Percentiles rank a stretch among this genome's conserved stretches.
phyloP scores from a whole-genome alignment of 306 rosid genomes.

The Medicago lupulina region DNA sequence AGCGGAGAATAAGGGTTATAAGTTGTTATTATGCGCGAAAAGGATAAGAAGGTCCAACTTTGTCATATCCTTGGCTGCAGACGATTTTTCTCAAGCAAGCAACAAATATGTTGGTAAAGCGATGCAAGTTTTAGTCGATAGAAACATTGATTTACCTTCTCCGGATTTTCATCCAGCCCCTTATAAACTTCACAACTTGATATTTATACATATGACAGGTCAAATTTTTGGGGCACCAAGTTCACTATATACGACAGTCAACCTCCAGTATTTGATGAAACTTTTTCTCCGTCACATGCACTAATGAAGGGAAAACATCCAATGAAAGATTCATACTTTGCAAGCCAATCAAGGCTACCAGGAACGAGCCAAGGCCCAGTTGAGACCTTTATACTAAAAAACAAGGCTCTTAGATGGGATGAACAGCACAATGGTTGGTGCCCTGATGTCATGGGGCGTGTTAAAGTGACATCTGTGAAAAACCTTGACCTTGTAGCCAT shows the following conservation, averaged over 20 bases:
- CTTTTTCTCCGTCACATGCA: conserved; percentile 39
- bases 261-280: conserved; percentile 39
- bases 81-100: conserved; percentile 69
- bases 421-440: conserved; percentile 80
- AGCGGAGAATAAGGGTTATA: conserved; percentile 61
- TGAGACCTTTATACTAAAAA: conserved; percentile 60
- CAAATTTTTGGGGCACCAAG: conserved; percentile 72
- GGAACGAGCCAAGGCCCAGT: conserved; percentile 35
- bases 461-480: conserved; percentile 65
- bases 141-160: neutral
- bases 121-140: conserved; percentile 55
- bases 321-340: conserved; percentile 30
- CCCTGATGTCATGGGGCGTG: conserved; percentile 72
- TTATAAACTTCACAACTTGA: conserved; percentile 11
- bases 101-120: conserved; percentile 69
- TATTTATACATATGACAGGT: conserved; percentile 51
- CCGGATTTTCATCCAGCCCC: neutral
- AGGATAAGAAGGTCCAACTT: conserved; percentile 63
- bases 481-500: conserved; percentile 74
- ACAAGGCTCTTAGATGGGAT: conserved; percentile 73
- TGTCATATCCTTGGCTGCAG: conserved; percentile 59
- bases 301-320: conserved; percentile 53
- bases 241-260: conserved; percentile 61
- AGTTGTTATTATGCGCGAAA: conserved; percentile 71
- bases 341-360: conserved; percentile 28